Base-by-base conservation (phyloP, 345 rosid genomes). In the Aegle marmelos region DNA sequence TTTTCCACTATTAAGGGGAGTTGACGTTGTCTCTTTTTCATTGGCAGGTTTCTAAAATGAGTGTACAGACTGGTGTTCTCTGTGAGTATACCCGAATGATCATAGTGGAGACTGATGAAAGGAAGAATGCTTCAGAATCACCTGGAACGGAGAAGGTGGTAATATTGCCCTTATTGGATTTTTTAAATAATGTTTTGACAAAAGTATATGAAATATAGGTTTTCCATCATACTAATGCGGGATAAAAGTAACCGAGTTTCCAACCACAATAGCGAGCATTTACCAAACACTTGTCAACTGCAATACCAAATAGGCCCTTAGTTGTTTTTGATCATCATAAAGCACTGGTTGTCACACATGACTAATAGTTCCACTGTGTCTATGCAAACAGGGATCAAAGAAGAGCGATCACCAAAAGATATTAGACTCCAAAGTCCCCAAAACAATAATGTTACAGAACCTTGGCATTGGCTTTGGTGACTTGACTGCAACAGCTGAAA, bases 1-100 rank as follows among this genome's bases (percentile, higher is more conserved):
- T 59, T 72, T 19, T 41, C 34, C 21, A 4, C 5, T 61, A 21
- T 6, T 5, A 1, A 33, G 7, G 24, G 9, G 58, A 68, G 16
- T 58, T 59, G 22, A 31, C 79, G 73, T 16, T 79, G 69, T 68
- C 53, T 39, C 30, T 56, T 62, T 75, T 25, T 59, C 36, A 33
- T 57, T 76, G 72, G 27, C 88, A 93, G 99, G 87, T 91, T 77
- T 80, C 89, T 57, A 87, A 90, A 76, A 83, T 92, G 73, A 93
- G 99, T 79, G 78, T 87, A 78, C 88, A 85, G 45, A 86, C 83
- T 22, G 87, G 93, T 19, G 77, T 89, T 25, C 79, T 85, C 31
- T 93, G 96, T 1, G 98, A 95, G 81, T 93, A 92, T 68, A 93
- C 94, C 53, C 87, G 83, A 53, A 86, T 95, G 96, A 72, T 85